phyloP scores from a whole-genome alignment of 495 filamentous ascomycete species.

The Annulohypoxylon moriforme region DNA sequence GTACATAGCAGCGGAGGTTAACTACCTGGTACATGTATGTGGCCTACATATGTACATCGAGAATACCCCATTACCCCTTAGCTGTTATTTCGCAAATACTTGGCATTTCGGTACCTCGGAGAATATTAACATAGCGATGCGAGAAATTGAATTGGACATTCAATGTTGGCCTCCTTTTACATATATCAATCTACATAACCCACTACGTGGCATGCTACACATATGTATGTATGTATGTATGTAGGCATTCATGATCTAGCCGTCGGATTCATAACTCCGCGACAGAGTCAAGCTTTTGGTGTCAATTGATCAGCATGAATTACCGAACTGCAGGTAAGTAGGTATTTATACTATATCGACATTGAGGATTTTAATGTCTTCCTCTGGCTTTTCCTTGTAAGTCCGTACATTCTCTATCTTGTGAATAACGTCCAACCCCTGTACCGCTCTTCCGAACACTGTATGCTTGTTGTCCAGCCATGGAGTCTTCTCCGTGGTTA shows the following conservation, averaged over 20 bases:
- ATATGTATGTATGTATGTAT: not conserved
- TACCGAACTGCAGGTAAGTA: not conserved
- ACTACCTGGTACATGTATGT: too few relatives aligned
- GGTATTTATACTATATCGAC: slow-evolving; percentile 69
- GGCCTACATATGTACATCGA: too few relatives aligned
- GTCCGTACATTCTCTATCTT: slow-evolving; percentile 93
- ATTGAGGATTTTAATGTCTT: slow-evolving; percentile 97
- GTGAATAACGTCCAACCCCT: slow-evolving; percentile 94
- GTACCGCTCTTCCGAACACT: slow-evolving; percentile 89
- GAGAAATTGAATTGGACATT: not conserved
- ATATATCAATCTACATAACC: too few relatives aligned
- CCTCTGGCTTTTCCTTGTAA: slow-evolving; percentile 96
- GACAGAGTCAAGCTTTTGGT: not conserved
- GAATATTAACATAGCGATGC: not conserved
- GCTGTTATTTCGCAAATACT: not conserved
- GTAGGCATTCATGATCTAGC: not conserved
- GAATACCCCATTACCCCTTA: too few relatives aligned
- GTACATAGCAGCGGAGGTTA: too few relatives aligned
- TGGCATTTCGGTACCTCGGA: slow-evolving; percentile 5
- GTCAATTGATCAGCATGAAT: not conserved
- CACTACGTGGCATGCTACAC: too few relatives aligned
- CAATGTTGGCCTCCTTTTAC: too few relatives aligned
- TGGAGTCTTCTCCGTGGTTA: slow-evolving; percentile 95
- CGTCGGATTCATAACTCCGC: not conserved
- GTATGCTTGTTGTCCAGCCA: slow-evolving; percentile 98